Percentiles rank a stretch among this genome's conserved stretches.
Conservation (phyloP, 495 filamentous ascomycete species). For the Penicillium desertorum region DNA sequence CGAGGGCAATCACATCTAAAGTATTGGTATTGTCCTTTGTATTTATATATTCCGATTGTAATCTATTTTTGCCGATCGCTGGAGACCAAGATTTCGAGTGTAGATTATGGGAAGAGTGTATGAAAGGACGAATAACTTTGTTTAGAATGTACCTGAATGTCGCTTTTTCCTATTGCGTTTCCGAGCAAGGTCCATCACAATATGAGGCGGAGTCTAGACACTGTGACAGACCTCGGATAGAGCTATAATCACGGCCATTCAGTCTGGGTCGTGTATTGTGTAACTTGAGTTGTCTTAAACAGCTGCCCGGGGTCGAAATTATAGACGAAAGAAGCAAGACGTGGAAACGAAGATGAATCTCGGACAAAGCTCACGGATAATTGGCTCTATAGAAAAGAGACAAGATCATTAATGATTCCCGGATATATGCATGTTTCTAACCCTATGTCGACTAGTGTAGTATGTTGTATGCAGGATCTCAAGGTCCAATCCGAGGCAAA, state of each 20-base stretch:
- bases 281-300: slow-evolving; percentile 29
- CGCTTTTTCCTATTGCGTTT: slow-evolving; percentile 3
- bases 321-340: background rate
- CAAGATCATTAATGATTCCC: background rate
- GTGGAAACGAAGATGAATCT: background rate
- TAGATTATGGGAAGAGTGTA: background rate
- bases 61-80: background rate
- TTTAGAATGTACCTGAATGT: background rate
- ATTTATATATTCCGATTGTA: background rate
- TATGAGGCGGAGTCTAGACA: slow-evolving; percentile 8
- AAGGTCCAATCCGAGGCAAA: slow-evolving; percentile 6
- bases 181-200: slow-evolving; percentile 15
- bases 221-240: slow-evolving; percentile 19
- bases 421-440: background rate
- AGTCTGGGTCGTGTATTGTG: slow-evolving; percentile 16
- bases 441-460: slow-evolving; percentile 8
- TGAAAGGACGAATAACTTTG: slow-evolving; percentile 2
- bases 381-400: background rate
- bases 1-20: slow-evolving; percentile 5
- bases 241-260: slow-evolving; percentile 3
- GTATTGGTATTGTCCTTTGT: slow-evolving; percentile 16
- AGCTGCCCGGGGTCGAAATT: background rate
- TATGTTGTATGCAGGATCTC: slow-evolving; percentile 6
- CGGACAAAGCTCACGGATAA: background rate
- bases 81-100: background rate